Base-by-base conservation (phyloP, 305 asterid genomes). In the Plantago coronopus region DNA sequence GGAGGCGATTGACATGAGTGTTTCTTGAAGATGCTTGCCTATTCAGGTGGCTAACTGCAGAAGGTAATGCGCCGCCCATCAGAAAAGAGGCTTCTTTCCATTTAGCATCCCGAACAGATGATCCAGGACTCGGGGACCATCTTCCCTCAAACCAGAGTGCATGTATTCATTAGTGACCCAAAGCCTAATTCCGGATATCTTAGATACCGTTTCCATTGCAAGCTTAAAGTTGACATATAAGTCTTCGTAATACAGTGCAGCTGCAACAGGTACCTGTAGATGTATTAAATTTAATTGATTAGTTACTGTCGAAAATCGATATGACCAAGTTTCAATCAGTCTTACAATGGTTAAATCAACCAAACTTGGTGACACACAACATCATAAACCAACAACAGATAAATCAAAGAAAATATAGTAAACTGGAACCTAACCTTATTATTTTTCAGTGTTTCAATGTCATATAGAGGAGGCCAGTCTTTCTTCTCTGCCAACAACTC, bases 101-200 rank as follows among this genome's bases (percentile, higher is more conserved):
- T 76, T 88, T 61, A 91, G 77, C 94, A 91, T 73, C 44, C 87
- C 94, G 1, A 84, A 72, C 70, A 91, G 71, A 67, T 78, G 90
- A 72, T 81, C 95, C 77, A 91, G 71, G 49, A 91, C 93, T 16
- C 48, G 81, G 13, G 79, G 78, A 0, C 94, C 95, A 8, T 79
- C 90, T 38, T 91, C 98, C 75, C 97, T 74, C 76, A 91, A 58
- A 34, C 97, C 98, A 65, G 98, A 91, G 72, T 91, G 98, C 96
- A 88, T 88, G 60, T 81, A 91, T 62, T 91, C 96, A 34, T 91
- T 91, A 1, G 98, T 91, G 64, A 91, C 77, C 97, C 97, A 91
- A 54, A 77, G 67, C 78, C 96, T 76, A 48, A 86, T 81, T 63
- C 95, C 98, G 18, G 74, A 79, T 50, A 91, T 86, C 65, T 81